Evolutionary conservation across 768 basidiomycete genomes (phyloP).

Genomic region (Erythrobasidium yunnanense): DNA sequence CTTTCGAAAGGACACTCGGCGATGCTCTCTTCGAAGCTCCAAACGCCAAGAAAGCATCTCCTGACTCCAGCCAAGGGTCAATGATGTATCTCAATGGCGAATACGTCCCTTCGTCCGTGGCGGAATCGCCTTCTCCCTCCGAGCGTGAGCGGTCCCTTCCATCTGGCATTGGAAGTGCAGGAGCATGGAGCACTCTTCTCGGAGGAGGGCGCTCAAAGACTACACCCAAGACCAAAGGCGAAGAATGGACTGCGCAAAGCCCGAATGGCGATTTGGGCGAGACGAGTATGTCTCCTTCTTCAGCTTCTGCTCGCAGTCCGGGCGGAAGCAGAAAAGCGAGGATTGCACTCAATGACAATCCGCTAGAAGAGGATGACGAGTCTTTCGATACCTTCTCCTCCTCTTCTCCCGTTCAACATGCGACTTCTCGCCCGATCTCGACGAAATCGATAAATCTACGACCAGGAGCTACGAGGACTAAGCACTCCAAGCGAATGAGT

Average conservation of each 20-base stretch:
- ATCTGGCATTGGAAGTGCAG: background rate
- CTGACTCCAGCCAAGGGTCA: background rate
- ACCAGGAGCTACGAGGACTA: background rate
- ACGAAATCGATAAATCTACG: background rate
- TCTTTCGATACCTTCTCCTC: background rate
- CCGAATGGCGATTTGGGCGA: too few species aligned
- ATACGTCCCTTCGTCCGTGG: background rate
- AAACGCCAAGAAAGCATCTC: background rate
- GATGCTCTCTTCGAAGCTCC: slow-evolving; percentile 6
- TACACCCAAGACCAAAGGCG: too few species aligned
- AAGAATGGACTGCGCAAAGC: too few species aligned
- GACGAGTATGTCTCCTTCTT: background rate
- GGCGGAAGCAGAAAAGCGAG: too few species aligned
- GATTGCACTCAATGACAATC: background rate
- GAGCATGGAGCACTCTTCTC: too few species aligned
- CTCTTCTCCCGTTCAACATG: background rate
- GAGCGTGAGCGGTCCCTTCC: background rate
- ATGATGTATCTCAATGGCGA: background rate
- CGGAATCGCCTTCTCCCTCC: background rate
- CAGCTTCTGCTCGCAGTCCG: background rate
- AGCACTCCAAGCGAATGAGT: slow-evolving; percentile 18
- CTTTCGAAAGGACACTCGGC: slow-evolving; percentile 16
- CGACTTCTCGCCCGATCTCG: background rate
- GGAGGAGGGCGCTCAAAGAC: too few species aligned
- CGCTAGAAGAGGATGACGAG: slow-evolving; percentile 2